Conservation (phyloP, 805 yeast genomes). For the Candida glaebosa region DNA sequence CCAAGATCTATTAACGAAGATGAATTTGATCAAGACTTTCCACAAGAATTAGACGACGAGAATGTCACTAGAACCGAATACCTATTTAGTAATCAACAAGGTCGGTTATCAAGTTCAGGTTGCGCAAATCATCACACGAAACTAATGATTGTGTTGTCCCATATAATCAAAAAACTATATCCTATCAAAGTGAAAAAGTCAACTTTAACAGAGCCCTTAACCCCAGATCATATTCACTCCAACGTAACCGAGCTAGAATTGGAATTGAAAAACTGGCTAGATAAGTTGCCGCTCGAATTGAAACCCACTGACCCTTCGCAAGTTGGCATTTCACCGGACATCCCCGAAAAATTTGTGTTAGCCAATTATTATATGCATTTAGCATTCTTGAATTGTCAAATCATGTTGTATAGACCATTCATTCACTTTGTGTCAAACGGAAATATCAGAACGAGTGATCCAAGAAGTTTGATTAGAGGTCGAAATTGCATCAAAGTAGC, state of each 20-base stretch:
- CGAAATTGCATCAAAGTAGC: constrained; percentile 83
- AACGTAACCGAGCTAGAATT: constrained; percentile 62
- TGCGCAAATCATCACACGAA: constrained; percentile 85
- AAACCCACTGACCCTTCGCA: constrained; percentile 62
- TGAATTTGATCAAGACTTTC: constrained; percentile 85
- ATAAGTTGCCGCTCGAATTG: constrained; percentile 64
- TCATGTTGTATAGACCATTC: constrained; percentile 82
- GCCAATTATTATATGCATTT: constrained; percentile 74
- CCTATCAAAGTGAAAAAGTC: constrained; percentile 54
- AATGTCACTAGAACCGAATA: constrained; percentile 70
- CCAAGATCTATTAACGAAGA: constrained; percentile 75
- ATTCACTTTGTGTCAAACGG: constrained; percentile 76
- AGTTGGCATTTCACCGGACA: constrained; percentile 9
- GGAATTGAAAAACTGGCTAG: constrained; percentile 70
- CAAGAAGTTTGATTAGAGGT: constrained; percentile 68
- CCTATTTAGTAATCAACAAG: constrained; percentile 43
- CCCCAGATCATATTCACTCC: constrained; percentile 36
- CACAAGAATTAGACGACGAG: constrained; percentile 82
- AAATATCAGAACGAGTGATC: constrained; percentile 30
- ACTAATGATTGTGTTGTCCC: constrained; percentile 65
- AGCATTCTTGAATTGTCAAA: constrained; percentile 71
- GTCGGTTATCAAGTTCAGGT: constrained; percentile 62
- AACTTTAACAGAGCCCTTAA: constrained; percentile 9
- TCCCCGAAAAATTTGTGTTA: constrained; percentile 57
- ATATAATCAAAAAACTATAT: constrained; percentile 68